Conservation (phyloP, 2,329 filamentous ascomycete genomes). For the Fusarium stilboides region DNA sequence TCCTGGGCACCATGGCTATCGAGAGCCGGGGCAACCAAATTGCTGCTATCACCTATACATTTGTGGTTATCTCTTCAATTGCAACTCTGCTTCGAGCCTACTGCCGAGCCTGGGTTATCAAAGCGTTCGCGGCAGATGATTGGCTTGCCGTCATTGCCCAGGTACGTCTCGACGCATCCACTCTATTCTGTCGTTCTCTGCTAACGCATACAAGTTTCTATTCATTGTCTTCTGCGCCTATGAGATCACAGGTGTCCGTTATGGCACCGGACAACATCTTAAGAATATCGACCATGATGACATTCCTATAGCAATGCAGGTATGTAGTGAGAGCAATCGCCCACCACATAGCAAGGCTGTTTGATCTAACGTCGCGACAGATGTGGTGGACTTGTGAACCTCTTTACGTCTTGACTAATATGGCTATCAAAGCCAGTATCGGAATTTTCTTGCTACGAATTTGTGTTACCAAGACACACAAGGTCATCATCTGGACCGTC, state of each 20-base stretch:
- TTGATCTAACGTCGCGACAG: slow-evolving; percentile 29
- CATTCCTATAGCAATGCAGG: slow-evolving; percentile 52
- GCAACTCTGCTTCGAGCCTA: slow-evolving; percentile 52
- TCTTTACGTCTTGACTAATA: slow-evolving; percentile 56
- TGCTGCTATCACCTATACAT: slow-evolving; percentile 49
- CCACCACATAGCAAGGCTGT: background rate
- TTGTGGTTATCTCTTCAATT: slow-evolving; percentile 55
- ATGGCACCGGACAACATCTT: slow-evolving; percentile 25
- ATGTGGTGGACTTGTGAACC: slow-evolving; percentile 61
- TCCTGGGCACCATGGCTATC: slow-evolving; percentile 12
- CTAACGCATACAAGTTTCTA: slow-evolving; percentile 11
- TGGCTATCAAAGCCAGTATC: slow-evolving; percentile 58
- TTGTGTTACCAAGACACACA: slow-evolving; percentile 46
- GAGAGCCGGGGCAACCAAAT: slow-evolving; percentile 41
- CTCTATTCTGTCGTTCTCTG: background rate
- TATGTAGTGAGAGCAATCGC: slow-evolving; percentile 11
- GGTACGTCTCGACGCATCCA: slow-evolving; percentile 35
- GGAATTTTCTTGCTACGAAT: slow-evolving; percentile 58
- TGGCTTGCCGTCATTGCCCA: slow-evolving; percentile 54
- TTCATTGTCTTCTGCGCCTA: slow-evolving; percentile 22
- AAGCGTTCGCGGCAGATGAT: slow-evolving; percentile 54
- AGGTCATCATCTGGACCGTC: slow-evolving; percentile 7
- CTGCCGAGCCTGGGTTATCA: slow-evolving; percentile 53
- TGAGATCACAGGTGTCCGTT: slow-evolving; percentile 11
- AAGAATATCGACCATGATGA: slow-evolving; percentile 12